Conservation (phyloP, 75 land plant genomes). For the Sequoia sempervirens region DNA sequence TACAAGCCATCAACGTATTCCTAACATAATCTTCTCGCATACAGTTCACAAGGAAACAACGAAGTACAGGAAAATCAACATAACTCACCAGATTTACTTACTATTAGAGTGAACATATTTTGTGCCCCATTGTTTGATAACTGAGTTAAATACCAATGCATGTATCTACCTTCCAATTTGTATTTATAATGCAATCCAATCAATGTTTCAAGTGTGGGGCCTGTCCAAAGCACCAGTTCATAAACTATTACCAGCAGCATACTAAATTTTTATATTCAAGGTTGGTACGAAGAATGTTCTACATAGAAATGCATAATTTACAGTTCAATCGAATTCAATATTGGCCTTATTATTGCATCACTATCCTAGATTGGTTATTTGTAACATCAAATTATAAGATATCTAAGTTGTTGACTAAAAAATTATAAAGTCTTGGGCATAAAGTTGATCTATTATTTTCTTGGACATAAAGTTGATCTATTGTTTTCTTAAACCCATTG, state of each 20-base stretch:
- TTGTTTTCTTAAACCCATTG: neutral
- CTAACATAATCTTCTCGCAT: neutral
- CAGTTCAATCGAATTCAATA: neutral
- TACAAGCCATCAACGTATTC: neutral
- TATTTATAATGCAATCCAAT: neutral
- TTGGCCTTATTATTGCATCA: neutral
- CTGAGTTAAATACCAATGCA: neutral
- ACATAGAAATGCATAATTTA: neutral
- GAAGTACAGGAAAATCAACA: neutral
- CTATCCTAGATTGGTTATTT: neutral
- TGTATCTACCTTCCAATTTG: neutral
- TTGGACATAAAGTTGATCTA: too few relatives aligned
- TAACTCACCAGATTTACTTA: neutral
- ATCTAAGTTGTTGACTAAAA: neutral
- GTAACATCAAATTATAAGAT: neutral
- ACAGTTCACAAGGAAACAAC: neutral
- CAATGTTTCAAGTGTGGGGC: neutral
- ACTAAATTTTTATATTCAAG: neutral
- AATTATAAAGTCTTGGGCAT: neutral
- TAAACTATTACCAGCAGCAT: neutral
- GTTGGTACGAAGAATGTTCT: neutral
- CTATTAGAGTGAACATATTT: neutral
- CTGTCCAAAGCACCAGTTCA: neutral
- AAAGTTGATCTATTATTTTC: neutral
- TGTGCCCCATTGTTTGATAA: neutral